These are phyloP conservation scores for Tubosaeta sp. DNA, from an alignment of 768 basidiomycete species.

Conservation along the genomic window DNA sequence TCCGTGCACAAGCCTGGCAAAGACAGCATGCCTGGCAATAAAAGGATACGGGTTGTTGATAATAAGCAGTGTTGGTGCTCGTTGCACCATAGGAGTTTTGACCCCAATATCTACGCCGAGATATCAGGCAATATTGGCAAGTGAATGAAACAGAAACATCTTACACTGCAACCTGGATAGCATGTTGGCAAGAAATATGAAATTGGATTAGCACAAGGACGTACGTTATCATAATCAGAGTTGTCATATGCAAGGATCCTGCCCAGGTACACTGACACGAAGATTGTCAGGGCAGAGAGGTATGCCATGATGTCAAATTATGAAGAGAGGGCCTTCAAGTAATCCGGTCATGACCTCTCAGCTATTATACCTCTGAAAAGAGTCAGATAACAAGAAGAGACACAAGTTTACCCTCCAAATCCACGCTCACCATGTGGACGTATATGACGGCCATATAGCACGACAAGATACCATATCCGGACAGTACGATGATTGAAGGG, in stretches of 20 bases:
- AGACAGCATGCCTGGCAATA: constrained; percentile 52
- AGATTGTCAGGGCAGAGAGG: background rate
- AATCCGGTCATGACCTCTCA: background rate
- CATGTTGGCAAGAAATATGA: constrained; percentile 3
- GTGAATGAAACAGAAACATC: constrained; percentile 10
- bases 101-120: constrained; percentile 57
- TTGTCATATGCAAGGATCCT: constrained; percentile 47
- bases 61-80: constrained; percentile 47
- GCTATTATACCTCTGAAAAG: constrained; percentile 17
- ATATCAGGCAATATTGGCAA: background rate
- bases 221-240: constrained; percentile 59
- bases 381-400: background rate
- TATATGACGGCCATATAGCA: constrained; percentile 1
- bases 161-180: constrained; percentile 52
- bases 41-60: constrained; percentile 56
- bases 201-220: constrained; percentile 14
- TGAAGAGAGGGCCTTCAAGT: constrained; percentile 1
- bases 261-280: constrained; percentile 6
- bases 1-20: background rate
- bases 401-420: constrained; percentile 1
- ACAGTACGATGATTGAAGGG: constrained; percentile 3
- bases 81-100: constrained; percentile 71
- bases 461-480: constrained; percentile 11
- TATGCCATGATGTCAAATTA: constrained; percentile 9
- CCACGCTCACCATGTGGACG: constrained; percentile 10